Conservation (phyloP, 2,329 filamentous ascomycete species). For the Cladophialophora yegresii region DNA sequence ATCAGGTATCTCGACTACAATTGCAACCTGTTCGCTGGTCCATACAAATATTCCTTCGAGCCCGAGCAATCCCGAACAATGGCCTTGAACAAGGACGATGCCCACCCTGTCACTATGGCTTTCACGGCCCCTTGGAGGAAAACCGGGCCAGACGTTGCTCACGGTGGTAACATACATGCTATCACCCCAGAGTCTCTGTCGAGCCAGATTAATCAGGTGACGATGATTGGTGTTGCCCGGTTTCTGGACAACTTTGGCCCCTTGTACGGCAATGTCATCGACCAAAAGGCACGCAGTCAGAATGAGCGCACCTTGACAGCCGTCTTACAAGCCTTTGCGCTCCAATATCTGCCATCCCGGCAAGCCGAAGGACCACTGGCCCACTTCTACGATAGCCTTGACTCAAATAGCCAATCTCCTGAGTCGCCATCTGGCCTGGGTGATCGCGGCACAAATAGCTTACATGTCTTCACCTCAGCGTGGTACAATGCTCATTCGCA, state of each 20-base stretch:
- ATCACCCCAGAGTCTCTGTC: slow-evolving; percentile 12
- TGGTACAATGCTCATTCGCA: slow-evolving; percentile 23
- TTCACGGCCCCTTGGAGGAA: slow-evolving; percentile 16
- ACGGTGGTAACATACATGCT: background rate
- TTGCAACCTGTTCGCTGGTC: slow-evolving; percentile 25
- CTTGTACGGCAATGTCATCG: slow-evolving; percentile 21
- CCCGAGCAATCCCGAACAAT: slow-evolving; percentile 1
- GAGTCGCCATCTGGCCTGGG: background rate
- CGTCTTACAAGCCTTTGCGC: slow-evolving; percentile 23
- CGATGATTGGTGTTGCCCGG: slow-evolving; percentile 27
- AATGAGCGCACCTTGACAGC: slow-evolving; percentile 23
- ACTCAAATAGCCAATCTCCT: background rate
- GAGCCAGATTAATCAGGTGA: slow-evolving; percentile 21
- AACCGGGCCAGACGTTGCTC: background rate
- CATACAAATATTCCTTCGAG: slow-evolving; percentile 27
- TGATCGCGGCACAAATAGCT: slow-evolving; percentile 12
- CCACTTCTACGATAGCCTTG: slow-evolving; percentile 3
- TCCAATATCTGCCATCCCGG: slow-evolving; percentile 21
- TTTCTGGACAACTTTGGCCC: slow-evolving; percentile 29
- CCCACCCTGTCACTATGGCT: background rate
- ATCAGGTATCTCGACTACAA: slow-evolving; percentile 27
- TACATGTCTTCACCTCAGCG: slow-evolving; percentile 20
- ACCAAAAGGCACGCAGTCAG: slow-evolving; percentile 19
- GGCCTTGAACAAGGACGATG: background rate
- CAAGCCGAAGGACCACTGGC: slow-evolving; percentile 1